Base-by-base conservation (phyloP, 768 basidiomycete genomes). In the Hericium rajendrae region DNA sequence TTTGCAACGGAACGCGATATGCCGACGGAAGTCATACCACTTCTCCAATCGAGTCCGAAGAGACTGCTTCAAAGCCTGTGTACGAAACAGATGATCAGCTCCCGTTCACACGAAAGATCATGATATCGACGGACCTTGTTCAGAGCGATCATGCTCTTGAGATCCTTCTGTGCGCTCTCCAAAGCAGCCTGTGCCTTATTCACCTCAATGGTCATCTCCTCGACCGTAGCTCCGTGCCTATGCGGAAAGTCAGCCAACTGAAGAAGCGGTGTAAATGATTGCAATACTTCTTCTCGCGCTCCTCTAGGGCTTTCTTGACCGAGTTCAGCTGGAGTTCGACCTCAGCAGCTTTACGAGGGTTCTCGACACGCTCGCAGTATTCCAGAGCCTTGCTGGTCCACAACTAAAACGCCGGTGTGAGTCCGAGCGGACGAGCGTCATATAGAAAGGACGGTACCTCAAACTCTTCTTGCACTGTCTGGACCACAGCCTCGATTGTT, bases 11-110 rank as follows among this genome's bases (percentile, higher is more conserved):
- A 92, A 74, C n/a, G 92, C 88, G 61, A 94, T 94, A 65, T 91
- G 87, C 10, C 83, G 78, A 53, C 94, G 82, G 76, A 94, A 94
- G 56, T 89, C 84, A 56, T 88, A 81, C 94, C 95, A 97, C 64
- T 81, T 82, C 16, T 73, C 69, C 55, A 86, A 70, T 20, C 94
- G 90, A 13, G 74, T 66, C 20, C 78, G 69, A 40, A 94, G 76
- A 0, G 92, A 87, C 5, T 76, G 67, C 62, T 77, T 81, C 51
- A 95, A 76, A 24, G 80, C 78, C 91, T 94, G 56, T 3, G 38
- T 49, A 43, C 12, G 32, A 10, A 32, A 32, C 8, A 10, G 6
- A 6, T 8, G 6, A 32, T 32, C 9, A 8, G 32, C 8, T 32
- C 32, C 32, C 9, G 32, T 32, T 32, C 32, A 32, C 32, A 32